These are phyloP conservation scores for Lepidopterella palustris DNA, from an alignment of 495 filamentous ascomycete genomes.

Conservation along the genomic window DNA sequence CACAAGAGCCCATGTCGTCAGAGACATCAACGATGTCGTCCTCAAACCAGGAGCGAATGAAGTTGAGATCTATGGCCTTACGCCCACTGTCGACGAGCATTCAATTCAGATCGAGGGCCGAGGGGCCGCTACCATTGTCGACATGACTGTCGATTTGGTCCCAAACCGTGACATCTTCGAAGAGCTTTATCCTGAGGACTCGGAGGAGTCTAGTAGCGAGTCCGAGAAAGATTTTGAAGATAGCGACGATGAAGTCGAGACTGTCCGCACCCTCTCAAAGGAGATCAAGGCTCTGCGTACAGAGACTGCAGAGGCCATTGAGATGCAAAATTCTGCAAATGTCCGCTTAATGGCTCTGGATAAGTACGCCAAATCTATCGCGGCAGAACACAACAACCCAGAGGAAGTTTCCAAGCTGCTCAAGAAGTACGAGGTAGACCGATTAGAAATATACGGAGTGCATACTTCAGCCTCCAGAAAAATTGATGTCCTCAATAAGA, in stretches of 20 bases:
- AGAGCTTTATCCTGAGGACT: constrained; percentile 49
- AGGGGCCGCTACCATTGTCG: constrained; percentile 56
- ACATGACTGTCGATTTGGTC: constrained; percentile 57
- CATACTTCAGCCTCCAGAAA: constrained; percentile 33
- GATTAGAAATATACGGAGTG: constrained; percentile 42
- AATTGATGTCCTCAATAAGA: constrained; percentile 30
- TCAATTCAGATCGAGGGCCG: constrained; percentile 67
- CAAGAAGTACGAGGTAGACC: constrained; percentile 44
- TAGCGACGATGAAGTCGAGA: constrained; percentile 27
- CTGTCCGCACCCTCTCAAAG: constrained; percentile 21
- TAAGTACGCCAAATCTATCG: constrained; percentile 10
- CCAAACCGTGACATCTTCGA: constrained; percentile 53
- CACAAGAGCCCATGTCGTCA: constrained; percentile 52
- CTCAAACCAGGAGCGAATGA: constrained; percentile 57
- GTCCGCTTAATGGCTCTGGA: constrained; percentile 16
- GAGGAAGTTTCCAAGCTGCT: constrained; percentile 35
- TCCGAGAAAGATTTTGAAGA: constrained; percentile 35
- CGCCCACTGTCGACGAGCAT: constrained; percentile 56
- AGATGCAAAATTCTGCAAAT: constrained; percentile 37
- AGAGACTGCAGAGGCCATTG: constrained; percentile 29
- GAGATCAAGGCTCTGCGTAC: constrained; percentile 25
- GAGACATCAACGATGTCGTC: constrained; percentile 54
- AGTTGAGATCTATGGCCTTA: constrained; percentile 59
- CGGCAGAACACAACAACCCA: constrained; percentile 19
- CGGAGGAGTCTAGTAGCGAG: constrained; percentile 35